A percentile compares a stretch with the other conserved stretches of the same genome.
Conservation (phyloP, 106 monocot genomes). For the Dendrobium nobile region DNA sequence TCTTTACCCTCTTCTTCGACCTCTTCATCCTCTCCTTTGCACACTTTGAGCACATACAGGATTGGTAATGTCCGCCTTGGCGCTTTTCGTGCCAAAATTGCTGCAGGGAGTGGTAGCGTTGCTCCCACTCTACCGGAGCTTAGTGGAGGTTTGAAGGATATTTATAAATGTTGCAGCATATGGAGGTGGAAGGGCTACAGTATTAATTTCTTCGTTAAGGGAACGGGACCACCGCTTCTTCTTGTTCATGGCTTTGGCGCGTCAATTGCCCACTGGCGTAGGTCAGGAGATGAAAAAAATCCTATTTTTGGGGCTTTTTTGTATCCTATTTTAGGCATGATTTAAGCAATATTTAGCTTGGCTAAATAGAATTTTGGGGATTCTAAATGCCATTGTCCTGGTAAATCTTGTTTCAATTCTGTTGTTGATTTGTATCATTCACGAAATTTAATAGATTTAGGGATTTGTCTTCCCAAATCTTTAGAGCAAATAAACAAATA, state of each 20-base stretch:
- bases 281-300: constrained; percentile 27
- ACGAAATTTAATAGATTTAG: no score
- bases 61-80: not conserved
- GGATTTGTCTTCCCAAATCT: no score
- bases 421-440: no score
- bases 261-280: constrained; percentile 80
- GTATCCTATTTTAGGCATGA: no score
- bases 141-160: constrained; percentile 31
- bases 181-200: constrained; percentile 75
- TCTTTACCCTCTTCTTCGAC: not conserved
- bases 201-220: constrained; percentile 62
- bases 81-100: not conserved
- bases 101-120: constrained; percentile 2
- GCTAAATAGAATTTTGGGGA: no score
- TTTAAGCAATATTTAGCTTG: no score
- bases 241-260: constrained; percentile 98
- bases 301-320: no score
- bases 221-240: constrained; percentile 60
- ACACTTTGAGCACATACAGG: not conserved
- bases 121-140: constrained; percentile 5
- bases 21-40: not conserved
- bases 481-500: no score
- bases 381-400: no score
- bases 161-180: constrained; percentile 29
- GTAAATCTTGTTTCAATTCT: not conserved